Evolutionary conservation across 208 protist species (phyloP), one percentile per base, ranked within the genome.

Genomic region (Acanthamoeba royreba): DNA sequence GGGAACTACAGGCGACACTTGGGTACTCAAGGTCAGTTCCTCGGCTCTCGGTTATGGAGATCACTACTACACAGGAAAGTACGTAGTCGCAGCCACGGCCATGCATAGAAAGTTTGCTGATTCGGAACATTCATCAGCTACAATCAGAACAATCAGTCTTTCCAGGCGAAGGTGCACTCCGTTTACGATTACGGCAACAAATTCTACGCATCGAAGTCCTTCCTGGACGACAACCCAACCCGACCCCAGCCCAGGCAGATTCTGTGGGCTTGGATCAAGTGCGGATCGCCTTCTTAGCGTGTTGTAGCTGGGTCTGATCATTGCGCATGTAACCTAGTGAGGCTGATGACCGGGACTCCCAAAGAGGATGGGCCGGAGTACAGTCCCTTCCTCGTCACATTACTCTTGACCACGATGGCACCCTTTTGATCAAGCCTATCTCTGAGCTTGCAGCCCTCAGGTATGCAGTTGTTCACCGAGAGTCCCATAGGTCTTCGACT

Each of bases 141-240:
- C 22, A 22, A 88, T 31, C 47, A 88, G 47, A 19, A 43, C 15
- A 61, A 25, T 25, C 79, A 88, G 47, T 15, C 79, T 11, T 88
- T 88, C 79, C 9, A 4, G 22, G 2, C 79, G 8, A 8, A 4
- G 33, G 31, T 53, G 47, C 43, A 88, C 13, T 28, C 33, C 49
- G 11, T 88, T 13, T 88, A 63, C 47, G 79, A 88, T 31, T 88
- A 63, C 79, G 79, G 79, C 15, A 61, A 47, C 43, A 63, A 63
- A 47, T 88, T 63, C 49, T 88, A 88, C 28, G 79, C 79, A 4
- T 43, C 28, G n/a, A 88, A 88, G 79, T 63, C 79, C 11, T 88
- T 88, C 79, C 35, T 88, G 2, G 79, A 88, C 22, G 28, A 81
- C 35, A 81, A 47, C 35, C 69, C 69, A 11, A 28, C 8, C 1